These are phyloP conservation scores for Adansonia gregorii DNA, from an alignment of 441 rosid species.

Conservation along the genomic window DNA sequence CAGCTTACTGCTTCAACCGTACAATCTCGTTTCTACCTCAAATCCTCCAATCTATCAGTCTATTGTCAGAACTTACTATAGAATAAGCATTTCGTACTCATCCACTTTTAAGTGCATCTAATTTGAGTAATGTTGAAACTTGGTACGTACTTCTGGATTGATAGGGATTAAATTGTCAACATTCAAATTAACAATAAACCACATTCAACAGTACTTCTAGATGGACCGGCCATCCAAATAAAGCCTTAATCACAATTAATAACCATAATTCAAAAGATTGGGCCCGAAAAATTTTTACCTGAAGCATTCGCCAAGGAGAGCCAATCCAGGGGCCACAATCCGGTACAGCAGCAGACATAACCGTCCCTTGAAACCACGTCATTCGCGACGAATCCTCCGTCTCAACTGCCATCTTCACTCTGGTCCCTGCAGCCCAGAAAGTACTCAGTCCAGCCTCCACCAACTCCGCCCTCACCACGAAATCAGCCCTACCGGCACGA, in stretches of 20 bases:
- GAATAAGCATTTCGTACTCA: background rate
- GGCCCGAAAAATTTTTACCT: slow-evolving; percentile 43
- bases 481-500: slow-evolving; percentile 66
- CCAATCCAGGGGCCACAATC: slow-evolving; percentile 64
- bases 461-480: slow-evolving; percentile 71
- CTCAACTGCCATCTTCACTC: slow-evolving; percentile 81
- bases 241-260: background rate
- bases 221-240: background rate
- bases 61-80: background rate
- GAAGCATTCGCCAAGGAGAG: slow-evolving; percentile 92
- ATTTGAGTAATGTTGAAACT: background rate
- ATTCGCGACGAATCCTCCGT: slow-evolving; percentile 74
- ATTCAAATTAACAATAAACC: background rate
- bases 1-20: background rate
- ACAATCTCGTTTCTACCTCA: background rate
- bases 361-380: slow-evolving; percentile 28
- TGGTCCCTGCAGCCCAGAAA: slow-evolving; percentile 63
- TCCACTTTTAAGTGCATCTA: background rate
- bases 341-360: slow-evolving; percentile 43
- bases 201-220: too few relatives aligned
- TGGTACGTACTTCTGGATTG: background rate
- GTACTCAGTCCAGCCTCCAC: slow-evolving; percentile 62
- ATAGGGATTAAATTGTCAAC: background rate
- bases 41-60: background rate
- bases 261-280: background rate